Percentiles rank a stretch among this genome's conserved stretches.
These are phyloP conservation scores for Xylaria sp. DNA, from an alignment of 2,329 filamentous ascomycete species.

Conservation along the genomic window DNA sequence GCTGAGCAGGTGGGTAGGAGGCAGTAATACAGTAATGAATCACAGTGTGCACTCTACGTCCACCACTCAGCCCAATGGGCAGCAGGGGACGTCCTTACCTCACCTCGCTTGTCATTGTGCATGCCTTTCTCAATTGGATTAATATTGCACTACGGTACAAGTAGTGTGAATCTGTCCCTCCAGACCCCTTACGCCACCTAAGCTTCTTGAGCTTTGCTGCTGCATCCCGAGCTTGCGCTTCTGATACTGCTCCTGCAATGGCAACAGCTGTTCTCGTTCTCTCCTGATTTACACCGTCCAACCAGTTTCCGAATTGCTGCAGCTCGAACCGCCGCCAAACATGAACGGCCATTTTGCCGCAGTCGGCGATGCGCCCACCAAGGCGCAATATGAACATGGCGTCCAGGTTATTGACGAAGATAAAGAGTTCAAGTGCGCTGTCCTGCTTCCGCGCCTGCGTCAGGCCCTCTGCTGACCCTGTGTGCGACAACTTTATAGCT, in stretches of 20 bases:
- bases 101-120: conserved; percentile 24
- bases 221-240: conserved; percentile 15
- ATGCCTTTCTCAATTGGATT: conserved; percentile 1
- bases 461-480: conserved; percentile 25
- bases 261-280: conserved; percentile 18
- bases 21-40: conserved; percentile 9
- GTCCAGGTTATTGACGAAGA: conserved; percentile 97
- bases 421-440: conserved; percentile 90
- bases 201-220: conserved; percentile 1
- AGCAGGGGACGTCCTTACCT: conserved; percentile 19
- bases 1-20: too few species aligned
- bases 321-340: conserved; percentile 18
- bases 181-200: background rate
- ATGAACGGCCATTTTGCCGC: conserved; percentile 85
- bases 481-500: conserved; percentile 52
- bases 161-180: conserved; percentile 13
- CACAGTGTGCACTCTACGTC: conserved; percentile 5
- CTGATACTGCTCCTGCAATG: conserved; percentile 24
- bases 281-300: conserved; percentile 12
- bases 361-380: conserved; percentile 68
- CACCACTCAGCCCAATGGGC: background rate
- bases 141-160: conserved; percentile 7
- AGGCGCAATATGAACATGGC: conserved; percentile 83
- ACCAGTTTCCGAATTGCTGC: background rate
- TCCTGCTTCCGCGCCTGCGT: conserved; percentile 15